Evolutionary conservation across 2,329 filamentous ascomycete species (phyloP).

Genomic region (Apiospora koreana): DNA sequence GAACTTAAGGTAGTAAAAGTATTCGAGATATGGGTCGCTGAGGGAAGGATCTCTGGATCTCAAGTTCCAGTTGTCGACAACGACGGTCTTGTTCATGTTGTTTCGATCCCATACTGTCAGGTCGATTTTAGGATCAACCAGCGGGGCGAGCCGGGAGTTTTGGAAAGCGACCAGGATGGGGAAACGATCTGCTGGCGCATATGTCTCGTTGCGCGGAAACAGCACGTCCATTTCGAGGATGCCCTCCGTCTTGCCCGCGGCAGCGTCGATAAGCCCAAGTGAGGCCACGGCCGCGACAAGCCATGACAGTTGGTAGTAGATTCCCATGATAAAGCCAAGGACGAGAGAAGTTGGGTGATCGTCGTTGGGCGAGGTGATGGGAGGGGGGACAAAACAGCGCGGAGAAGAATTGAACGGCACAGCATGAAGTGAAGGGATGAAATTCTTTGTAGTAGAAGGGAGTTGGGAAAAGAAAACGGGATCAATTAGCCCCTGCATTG

Average conservation of each 20-base stretch:
- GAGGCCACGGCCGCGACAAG: constrained; percentile 5
- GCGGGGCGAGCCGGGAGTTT: constrained; percentile 17
- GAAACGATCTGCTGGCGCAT: constrained; percentile 22
- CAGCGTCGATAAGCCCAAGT: background rate
- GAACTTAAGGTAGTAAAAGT: background rate
- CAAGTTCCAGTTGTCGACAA: too few species aligned
- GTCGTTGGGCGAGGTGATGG: too few species aligned
- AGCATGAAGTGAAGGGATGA: too few species aligned
- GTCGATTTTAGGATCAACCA: constrained; percentile 11
- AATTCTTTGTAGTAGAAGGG: too few species aligned
- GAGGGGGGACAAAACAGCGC: too few species aligned
- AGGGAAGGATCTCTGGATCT: background rate
- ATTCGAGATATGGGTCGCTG: background rate
- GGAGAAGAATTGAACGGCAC: too few species aligned
- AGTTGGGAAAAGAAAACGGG: too few species aligned
- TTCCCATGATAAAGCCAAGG: too few species aligned
- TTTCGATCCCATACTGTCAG: constrained; percentile 8
- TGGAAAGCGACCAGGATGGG: constrained; percentile 29
- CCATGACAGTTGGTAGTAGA: background rate
- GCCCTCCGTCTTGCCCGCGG: constrained; percentile 1
- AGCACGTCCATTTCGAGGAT: constrained; percentile 24
- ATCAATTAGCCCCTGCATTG: too few species aligned
- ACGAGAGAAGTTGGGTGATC: too few species aligned
- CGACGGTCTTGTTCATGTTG: constrained; percentile 9
- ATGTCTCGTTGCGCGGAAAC: constrained; percentile 29